These are phyloP conservation scores for Zymoseptoria tritici DNA, from an alignment of 2,329 filamentous ascomycete species.

Conservation along the genomic window DNA sequence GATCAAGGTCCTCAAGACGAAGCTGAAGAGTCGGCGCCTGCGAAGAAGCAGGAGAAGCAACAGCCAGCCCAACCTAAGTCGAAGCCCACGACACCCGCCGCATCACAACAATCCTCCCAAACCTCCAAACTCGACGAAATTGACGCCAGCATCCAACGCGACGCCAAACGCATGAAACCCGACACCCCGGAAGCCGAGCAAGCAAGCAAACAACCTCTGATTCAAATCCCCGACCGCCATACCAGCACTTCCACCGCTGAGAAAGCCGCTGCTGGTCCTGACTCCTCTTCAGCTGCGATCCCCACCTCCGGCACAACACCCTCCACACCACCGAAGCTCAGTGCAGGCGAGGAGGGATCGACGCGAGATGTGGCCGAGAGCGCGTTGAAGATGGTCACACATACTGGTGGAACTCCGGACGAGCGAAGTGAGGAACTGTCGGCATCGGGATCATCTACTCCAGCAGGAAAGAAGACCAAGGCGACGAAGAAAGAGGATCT, in stretches of 20 bases:
- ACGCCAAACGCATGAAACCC: slow-evolving; percentile 27
- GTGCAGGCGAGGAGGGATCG: slow-evolving; percentile 4
- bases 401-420: neutral
- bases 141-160: slow-evolving; percentile 24
- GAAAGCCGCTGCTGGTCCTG: slow-evolving; percentile 2
- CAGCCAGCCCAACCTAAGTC: neutral
- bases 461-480: slow-evolving; percentile 1
- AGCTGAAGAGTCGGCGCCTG: slow-evolving; percentile 5
- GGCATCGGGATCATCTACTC: neutral
- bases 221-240: slow-evolving; percentile 27
- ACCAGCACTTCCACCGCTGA: slow-evolving; percentile 12
- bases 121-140: neutral
- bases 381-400: slow-evolving; percentile 14
- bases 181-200: slow-evolving; percentile 21
- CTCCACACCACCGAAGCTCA: neutral
- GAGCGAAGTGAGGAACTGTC: neutral
- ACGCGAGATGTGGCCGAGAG: slow-evolving; percentile 14
- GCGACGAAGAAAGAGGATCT: neutral
- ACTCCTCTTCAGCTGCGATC: slow-evolving; percentile 4
- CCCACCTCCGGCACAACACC: slow-evolving; percentile 3
- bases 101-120: slow-evolving; percentile 5
- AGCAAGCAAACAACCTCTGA: slow-evolving; percentile 25
- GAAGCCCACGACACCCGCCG: slow-evolving; percentile 1
- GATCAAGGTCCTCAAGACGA: slow-evolving; percentile 37
- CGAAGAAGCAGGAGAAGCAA: slow-evolving; percentile 6